phyloP scores from a whole-genome alignment of 2,329 filamentous ascomycete genomes.

The Atkinsonella hypoxylon region DNA sequence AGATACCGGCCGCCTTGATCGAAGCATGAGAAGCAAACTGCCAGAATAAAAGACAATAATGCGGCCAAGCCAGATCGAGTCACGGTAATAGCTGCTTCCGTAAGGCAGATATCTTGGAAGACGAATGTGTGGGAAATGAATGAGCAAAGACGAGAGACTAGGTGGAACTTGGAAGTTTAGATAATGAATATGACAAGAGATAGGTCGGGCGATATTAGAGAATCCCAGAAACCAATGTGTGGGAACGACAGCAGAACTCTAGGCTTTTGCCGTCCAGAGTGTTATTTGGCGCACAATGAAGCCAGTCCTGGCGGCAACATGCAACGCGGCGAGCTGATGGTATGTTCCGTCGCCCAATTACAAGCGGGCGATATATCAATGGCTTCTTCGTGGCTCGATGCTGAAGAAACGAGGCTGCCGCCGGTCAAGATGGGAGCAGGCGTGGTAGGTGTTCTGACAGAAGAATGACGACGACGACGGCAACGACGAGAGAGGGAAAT shows the following conservation, averaged over 20 bases:
- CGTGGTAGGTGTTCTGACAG: neutral
- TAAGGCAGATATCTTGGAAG: neutral
- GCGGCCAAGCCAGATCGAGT: neutral
- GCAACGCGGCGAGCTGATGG: neutral
- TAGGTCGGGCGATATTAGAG: neutral
- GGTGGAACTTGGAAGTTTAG: neutral
- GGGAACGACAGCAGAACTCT: neutral
- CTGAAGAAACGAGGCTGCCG: neutral
- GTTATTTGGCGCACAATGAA: neutral
- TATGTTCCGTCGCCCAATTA: neutral
- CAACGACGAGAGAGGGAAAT: neutral
- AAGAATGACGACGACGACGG: neutral
- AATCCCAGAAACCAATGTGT: neutral
- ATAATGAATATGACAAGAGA: no score
- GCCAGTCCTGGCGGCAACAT: neutral
- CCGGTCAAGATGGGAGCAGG: neutral
- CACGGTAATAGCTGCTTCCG: neutral
- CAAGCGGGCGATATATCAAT: neutral
- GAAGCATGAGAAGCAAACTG: neutral
- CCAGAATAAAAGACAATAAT: neutral
- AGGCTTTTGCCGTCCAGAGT: neutral
- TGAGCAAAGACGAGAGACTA: neutral
- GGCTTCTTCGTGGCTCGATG: neutral
- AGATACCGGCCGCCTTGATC: neutral
- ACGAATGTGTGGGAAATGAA: neutral